These are phyloP conservation scores for Malus hybrid DNA, from an alignment of 331 rosid genomes.

Conservation along the genomic window DNA sequence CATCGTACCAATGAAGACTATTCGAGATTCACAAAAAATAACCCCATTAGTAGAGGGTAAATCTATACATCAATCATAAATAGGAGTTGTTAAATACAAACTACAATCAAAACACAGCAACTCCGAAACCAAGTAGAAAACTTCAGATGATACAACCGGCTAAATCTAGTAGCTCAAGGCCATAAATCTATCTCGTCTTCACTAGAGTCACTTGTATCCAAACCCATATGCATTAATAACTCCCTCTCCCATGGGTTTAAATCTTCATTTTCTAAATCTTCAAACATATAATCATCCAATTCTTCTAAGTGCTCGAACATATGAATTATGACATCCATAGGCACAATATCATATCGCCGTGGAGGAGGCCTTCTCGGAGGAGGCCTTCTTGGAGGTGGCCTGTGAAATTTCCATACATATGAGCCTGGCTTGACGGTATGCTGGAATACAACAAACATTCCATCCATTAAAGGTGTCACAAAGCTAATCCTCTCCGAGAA, in stretches of 20 bases:
- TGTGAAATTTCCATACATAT: constrained; percentile 40
- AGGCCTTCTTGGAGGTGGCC: constrained; percentile 40
- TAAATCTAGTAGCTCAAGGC: constrained; percentile 12
- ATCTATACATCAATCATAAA: background rate
- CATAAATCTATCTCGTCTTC: constrained; percentile 31
- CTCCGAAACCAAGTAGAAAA: constrained; percentile 9
- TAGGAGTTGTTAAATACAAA: constrained; percentile 6
- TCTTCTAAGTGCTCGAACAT: constrained; percentile 29
- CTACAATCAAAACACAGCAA: background rate
- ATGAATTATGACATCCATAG: constrained; percentile 24
- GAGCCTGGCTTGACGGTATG: constrained; percentile 49
- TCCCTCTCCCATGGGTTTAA: constrained; percentile 23
- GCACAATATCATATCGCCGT: constrained; percentile 23
- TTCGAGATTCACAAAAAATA: background rate
- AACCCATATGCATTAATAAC: constrained; percentile 24
- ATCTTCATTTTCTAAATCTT: constrained; percentile 25
- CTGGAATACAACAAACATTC: constrained; percentile 59
- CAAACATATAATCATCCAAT: constrained; percentile 18
- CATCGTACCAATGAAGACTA: background rate
- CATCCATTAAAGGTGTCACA: constrained; percentile 41
- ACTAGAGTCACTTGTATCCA: constrained; percentile 32
- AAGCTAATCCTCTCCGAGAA: constrained; percentile 31
- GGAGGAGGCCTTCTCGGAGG: constrained; percentile 36
- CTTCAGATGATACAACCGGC: background rate
- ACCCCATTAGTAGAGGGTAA: background rate